A percentile compares a stretch with the other conserved stretches of the same genome.
phyloP scores from a whole-genome alignment of 306 rosid genomes.

The Quercus aquifolioides region DNA sequence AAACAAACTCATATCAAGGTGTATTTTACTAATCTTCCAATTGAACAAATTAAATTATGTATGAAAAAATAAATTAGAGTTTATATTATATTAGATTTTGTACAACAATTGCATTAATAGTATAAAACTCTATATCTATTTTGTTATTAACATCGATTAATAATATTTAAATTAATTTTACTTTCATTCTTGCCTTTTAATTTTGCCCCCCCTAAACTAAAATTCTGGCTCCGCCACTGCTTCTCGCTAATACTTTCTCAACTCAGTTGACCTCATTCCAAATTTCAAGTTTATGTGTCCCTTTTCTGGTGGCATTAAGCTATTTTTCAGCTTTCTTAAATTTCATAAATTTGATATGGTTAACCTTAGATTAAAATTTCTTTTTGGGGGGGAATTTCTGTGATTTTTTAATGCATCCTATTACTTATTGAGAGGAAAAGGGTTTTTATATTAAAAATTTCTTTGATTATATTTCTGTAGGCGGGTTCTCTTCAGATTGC shows the following conservation, averaged over 20 bases:
- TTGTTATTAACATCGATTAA: no score
- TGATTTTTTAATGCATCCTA: neutral
- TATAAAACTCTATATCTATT: no score
- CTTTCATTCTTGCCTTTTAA: no score
- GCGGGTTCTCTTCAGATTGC: conserved; percentile 71
- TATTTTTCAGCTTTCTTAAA: neutral
- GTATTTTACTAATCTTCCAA: no score
- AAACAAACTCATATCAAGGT: no score
- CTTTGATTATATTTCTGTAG: conserved; percentile 31
- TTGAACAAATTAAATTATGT: no score
- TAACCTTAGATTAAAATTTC: neutral
- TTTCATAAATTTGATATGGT: neutral
- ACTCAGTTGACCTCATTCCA: neutral
- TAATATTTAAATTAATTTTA: no score
- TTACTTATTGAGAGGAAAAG: neutral
- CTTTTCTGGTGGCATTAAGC: neutral
- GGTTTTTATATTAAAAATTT: neutral
- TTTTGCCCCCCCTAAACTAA: no score
- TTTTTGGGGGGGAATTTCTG: neutral
- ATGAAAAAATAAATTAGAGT: no score
- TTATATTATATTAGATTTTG: no score
- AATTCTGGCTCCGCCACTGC: no score
- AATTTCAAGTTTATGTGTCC: neutral
- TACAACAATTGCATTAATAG: no score
- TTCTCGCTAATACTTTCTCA: neutral